A percentile compares a stretch with the other conserved stretches of the same genome.
Conservation (phyloP, 2,329 filamentous ascomycete species). For the Cryphonectria japonica region DNA sequence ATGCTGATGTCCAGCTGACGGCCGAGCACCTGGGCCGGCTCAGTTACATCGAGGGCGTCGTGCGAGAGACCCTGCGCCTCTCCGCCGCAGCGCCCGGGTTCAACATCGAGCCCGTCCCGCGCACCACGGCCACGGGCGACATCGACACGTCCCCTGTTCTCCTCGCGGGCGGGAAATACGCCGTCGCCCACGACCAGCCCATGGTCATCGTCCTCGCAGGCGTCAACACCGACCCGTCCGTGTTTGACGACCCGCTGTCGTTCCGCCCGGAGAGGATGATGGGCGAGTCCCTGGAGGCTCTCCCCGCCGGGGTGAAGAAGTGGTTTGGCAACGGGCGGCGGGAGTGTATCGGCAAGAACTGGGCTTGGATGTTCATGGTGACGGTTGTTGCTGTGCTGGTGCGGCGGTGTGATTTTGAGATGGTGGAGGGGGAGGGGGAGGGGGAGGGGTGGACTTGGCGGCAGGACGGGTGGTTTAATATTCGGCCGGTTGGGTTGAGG, state of each 20-base stretch:
- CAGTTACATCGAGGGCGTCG: constrained; percentile 56
- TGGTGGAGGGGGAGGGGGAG: constrained; percentile 43
- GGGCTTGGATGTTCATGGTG: constrained; percentile 52
- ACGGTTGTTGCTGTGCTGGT: constrained; percentile 48
- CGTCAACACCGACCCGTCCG: constrained; percentile 52
- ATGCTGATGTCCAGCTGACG: constrained; percentile 44
- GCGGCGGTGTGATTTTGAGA: constrained; percentile 50
- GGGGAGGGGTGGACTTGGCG: constrained; percentile 44
- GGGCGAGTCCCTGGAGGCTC: constrained; percentile 46
- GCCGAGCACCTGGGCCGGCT: constrained; percentile 55
- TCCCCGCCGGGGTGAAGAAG: constrained; percentile 52
- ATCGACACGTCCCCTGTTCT: constrained; percentile 49
- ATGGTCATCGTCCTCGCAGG: constrained; percentile 55
- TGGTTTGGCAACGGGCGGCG: constrained; percentile 58
- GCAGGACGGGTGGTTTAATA: constrained; percentile 57
- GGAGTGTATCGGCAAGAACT: constrained; percentile 56
- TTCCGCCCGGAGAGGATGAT: constrained; percentile 56
- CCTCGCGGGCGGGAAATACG: constrained; percentile 52
- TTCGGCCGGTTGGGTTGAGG: constrained; percentile 51
- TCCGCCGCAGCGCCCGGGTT: constrained; percentile 58
- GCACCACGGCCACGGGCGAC: constrained; percentile 35
- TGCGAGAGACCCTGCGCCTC: constrained; percentile 59
- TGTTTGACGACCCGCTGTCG: constrained; percentile 51
- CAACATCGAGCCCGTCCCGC: constrained; percentile 54
- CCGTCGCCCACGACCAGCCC: constrained; percentile 52